Evolutionary conservation across 1,284 basidiomycete genomes (phyloP), one percentile per base, ranked within the genome.

Genomic region (Ustilago xerochloae): DNA sequence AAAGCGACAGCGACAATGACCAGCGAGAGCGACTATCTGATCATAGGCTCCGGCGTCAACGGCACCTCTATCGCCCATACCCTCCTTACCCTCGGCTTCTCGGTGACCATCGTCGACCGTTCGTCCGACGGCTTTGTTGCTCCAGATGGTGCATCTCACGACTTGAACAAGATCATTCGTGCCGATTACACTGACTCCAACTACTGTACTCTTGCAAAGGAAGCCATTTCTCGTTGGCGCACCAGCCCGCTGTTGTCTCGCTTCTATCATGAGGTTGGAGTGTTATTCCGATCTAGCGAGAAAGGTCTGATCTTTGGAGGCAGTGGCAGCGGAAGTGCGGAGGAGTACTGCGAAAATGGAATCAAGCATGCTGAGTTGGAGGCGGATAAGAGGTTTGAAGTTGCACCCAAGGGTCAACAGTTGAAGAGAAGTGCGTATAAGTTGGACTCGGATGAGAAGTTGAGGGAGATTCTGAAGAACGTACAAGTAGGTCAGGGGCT

Each of bases 11-110:
- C 33, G 26, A 52, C 30, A 26, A n/a, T 38, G 20, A 55, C 49
- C 7, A 9, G 36, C 12, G 15, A 53, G 16, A 22, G 26, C 12
- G 73, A 78, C 52, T 68, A 75, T 43, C 49, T 79, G 12, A 59
- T 95, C 69, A 86, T 94, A 46, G 93, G 93, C n/a, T 90, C 91
- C 33, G 93, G 93, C 12, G 90, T 90, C 66, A 93, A 94, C 80
- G 93, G 93, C 3, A 86, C 92, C n/a, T 92, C 92, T 3, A 91
- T 65, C 47, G 71, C 65, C 7, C 8, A 92, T 0, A 92, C 92
- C 1, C 89, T 90, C 65, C 86, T 92, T 33, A 82, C 86, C 49
- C 87, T 89, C 57, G 91, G 91, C 12, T 91, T 90, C 82, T 87
- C 71, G 65, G 87, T 94, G 57, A 92, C 90, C 1, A 84, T 95